Base-by-base conservation (phyloP, 2,329 filamentous ascomycete genomes). In the Paraconiothyrium sp. region DNA sequence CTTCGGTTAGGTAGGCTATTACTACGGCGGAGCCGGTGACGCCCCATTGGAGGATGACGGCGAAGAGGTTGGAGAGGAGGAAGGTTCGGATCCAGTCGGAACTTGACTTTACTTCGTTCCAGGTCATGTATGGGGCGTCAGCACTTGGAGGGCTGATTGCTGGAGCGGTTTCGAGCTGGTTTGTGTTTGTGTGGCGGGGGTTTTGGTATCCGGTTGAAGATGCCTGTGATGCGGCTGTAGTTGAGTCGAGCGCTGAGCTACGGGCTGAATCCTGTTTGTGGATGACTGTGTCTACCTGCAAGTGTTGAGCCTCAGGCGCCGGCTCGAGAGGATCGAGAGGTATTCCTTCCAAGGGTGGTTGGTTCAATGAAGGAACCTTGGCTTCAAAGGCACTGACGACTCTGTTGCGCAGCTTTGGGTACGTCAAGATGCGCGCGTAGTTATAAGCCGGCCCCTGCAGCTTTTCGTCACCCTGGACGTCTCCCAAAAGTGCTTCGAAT, bases 371-470 rank as follows among this genome's bases (percentile, higher is more conserved):
- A n/a, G 11, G 10, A 32, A 50, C 10, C 27, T 50, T 50, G 2
- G 20, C 16, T 20, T 50, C 47, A n/a, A 50, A 50, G 16, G 27
- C 47, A 13, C 30, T 20, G 13, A 50, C 27, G 1, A 50, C 32
- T 30, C 47, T 50, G 13, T 50, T 14, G 9, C 47, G 27, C 30
- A 50, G 47, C 47, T 50, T 50, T 5, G 47, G 47, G 11, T 50
- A 50, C 6, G 47, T 50, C 4, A 50, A n/a, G 14, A 50, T 50
- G 14, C 47, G 47, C 32, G 47, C 47, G n/a, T 50, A 50, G 27
- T 50, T 50, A 27, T n/a, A 50, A 4, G 30, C 30, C 4, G 47
- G 47, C 20, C 47, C 47, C 16, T 50, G 27, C 24, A 27, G 30
- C 16, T 13, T 30, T 10, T 50, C 47, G 30, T 50, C 47, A 10